Evolutionary conservation across 2,329 filamentous ascomycete genomes (phyloP), one percentile per base, ranked within the genome.

Genomic region (Xylaria multiplex): DNA sequence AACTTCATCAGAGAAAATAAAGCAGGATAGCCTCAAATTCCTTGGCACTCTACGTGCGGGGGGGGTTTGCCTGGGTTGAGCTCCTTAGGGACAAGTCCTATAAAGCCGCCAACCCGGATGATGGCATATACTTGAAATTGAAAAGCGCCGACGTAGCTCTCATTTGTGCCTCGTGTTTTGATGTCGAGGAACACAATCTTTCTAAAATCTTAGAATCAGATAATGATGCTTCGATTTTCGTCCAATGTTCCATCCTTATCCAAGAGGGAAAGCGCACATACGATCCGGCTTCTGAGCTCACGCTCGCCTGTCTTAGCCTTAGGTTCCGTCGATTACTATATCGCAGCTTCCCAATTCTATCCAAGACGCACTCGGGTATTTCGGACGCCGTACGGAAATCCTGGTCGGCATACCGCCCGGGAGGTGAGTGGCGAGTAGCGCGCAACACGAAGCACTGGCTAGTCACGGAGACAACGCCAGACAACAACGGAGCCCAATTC

Each of bases 231-330:
- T 59, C 65, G 2, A 65, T 62, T 5, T 55, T 67, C n/a, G 49
- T 65, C 11, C 65, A 65, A 32, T 62, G 62, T 6, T 65, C 62
- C 16, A 67, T 67, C 22, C 9, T 62, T 2, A 65, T 65, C 37
- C 65, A 67, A 49, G 65, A 65, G 35, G 64, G 54, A 46, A 62
- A 61, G 1, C 49, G 16, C 7, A 40, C 0, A 5, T 43, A 64
- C 30, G 6, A 56, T 42, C 2, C n/a, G 4, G 37, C 16, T 27
- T 60, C 37, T 24, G 60, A 64, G 16, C 64, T 60, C 11, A 43
- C n/a, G 16, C 54, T 63, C 5, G 37, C 50, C 53, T 66, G 55
- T 46, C 64, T 64, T 42, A n/a, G 11, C 16, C 55, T 56, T 49
- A 60, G 64, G 11, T 66, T 66, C 37, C 55, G 32, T 14, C 43